Conservation (phyloP, 2,329 filamentous ascomycete species). For the Lasiodiplodia hormozganensis region DNA sequence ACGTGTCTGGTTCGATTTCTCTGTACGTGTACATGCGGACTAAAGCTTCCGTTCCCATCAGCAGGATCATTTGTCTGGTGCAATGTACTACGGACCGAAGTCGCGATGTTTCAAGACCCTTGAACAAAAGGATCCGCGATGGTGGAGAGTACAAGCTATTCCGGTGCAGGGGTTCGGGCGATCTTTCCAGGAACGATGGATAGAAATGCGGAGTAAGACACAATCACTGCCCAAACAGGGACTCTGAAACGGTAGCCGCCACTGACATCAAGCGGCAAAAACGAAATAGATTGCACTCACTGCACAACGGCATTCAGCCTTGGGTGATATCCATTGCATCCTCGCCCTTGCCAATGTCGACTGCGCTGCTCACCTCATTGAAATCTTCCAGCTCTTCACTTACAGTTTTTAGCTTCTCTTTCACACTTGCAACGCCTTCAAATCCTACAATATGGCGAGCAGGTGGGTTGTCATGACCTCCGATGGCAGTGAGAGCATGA, state of each 20-base stretch:
- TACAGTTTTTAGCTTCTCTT: conserved; percentile 95
- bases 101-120: background rate
- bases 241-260: background rate
- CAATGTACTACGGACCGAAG: background rate
- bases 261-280: conserved; percentile 2
- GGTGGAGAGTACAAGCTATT: background rate
- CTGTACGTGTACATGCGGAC: background rate
- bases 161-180: background rate
- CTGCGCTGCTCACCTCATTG: conserved; percentile 84
- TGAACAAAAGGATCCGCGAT: background rate
- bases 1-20: background rate
- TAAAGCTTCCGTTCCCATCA: background rate
- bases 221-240: background rate
- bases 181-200: conserved; percentile 8
- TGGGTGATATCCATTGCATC: conserved; percentile 20
- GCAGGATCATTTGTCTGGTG: background rate
- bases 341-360: conserved; percentile 66
- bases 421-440: conserved; percentile 85
- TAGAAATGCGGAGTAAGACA: background rate
- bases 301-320: conserved; percentile 21
- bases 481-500: conserved; percentile 88
- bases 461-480: conserved; percentile 94
- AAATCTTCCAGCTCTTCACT: conserved; percentile 97
- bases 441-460: conserved; percentile 91
- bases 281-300: conserved; percentile 6